Evolutionary conservation across 2,329 filamentous ascomycete genomes (phyloP).

Genomic region (Stagonosporopsis vannaccii): DNA sequence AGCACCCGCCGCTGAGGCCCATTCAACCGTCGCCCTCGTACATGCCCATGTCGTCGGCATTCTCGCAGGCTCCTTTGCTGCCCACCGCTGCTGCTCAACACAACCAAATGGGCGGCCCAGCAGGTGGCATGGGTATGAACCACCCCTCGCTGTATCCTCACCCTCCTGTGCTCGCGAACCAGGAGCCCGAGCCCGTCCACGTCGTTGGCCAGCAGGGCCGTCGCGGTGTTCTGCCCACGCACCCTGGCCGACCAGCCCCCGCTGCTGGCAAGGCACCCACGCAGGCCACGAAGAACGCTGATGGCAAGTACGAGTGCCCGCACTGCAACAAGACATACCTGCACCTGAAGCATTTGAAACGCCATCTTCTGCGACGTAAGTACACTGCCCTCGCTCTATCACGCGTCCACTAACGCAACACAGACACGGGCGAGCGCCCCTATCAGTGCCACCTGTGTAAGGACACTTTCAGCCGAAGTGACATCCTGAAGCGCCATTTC

Average conservation of each 20-base stretch:
- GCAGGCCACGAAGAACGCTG: constrained; percentile 92
- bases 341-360: constrained; percentile 96
- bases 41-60: constrained; percentile 44
- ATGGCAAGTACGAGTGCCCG: constrained; percentile 97
- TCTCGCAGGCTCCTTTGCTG: constrained; percentile 46
- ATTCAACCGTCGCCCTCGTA: constrained; percentile 48
- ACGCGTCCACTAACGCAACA: constrained; percentile 44
- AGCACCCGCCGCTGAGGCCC: constrained; percentile 48
- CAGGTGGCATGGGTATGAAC: constrained; percentile 46
- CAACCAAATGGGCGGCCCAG: constrained; percentile 47
- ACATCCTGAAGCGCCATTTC: constrained; percentile 98
- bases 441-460: constrained; percentile 99
- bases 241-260: constrained; percentile 82
- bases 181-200: constrained; percentile 74
- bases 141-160: constrained; percentile 50
- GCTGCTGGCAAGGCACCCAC: constrained; percentile 81
- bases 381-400: constrained; percentile 40
- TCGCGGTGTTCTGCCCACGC: constrained; percentile 88
- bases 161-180: constrained; percentile 48
- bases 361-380: constrained; percentile 95
- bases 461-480: constrained; percentile 96
- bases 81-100: constrained; percentile 45
- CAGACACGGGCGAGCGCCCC: constrained; percentile 95
- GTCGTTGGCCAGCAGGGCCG: constrained; percentile 95
- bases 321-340: constrained; percentile 99